Evolutionary conservation across 1,284 basidiomycete genomes (phyloP).

Genomic region (Cystobasidiaceae sp.): DNA sequence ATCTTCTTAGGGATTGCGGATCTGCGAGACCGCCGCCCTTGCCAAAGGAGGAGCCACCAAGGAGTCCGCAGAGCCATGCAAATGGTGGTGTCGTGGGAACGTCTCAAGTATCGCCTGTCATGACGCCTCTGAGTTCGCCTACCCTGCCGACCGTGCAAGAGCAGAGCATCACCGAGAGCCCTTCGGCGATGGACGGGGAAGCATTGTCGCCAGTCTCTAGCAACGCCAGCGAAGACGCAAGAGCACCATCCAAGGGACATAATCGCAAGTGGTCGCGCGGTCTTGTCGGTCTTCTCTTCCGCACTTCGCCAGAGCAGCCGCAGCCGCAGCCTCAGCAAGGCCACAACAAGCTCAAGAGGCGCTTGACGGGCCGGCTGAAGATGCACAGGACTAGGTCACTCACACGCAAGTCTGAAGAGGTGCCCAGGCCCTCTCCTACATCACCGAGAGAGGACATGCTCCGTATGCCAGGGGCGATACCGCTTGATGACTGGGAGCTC

Average conservation of each 20-base stretch:
- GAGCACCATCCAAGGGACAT: neutral
- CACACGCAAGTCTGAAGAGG: neutral
- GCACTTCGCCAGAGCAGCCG: too few relatives aligned
- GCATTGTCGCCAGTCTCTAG: neutral
- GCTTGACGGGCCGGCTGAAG: neutral
- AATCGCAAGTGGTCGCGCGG: conserved; percentile 5
- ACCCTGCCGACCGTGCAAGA: neutral
- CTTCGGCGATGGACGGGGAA: neutral
- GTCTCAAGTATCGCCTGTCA: too few relatives aligned
- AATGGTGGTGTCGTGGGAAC: too few relatives aligned
- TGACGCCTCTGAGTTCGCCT: neutral
- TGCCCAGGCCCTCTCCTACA: neutral
- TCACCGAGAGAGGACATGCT: neutral
- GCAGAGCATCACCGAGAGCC: too few relatives aligned
- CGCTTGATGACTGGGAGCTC: conserved; percentile 11
- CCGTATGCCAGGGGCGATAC: conserved; percentile 4
- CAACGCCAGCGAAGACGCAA: neutral
- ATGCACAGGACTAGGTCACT: conserved; percentile 8
- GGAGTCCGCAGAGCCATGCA: neutral
- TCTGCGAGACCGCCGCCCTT: conserved; percentile 2
- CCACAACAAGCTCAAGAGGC: conserved; percentile 12
- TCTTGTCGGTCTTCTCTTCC: conserved; percentile 3
- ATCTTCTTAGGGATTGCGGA: conserved; percentile 1
- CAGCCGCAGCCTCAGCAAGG: neutral
- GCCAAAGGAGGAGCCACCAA: neutral